These are phyloP conservation scores for Pseudevernia furfuracea DNA, from an alignment of 495 filamentous ascomycete genomes.

Conservation along the genomic window DNA sequence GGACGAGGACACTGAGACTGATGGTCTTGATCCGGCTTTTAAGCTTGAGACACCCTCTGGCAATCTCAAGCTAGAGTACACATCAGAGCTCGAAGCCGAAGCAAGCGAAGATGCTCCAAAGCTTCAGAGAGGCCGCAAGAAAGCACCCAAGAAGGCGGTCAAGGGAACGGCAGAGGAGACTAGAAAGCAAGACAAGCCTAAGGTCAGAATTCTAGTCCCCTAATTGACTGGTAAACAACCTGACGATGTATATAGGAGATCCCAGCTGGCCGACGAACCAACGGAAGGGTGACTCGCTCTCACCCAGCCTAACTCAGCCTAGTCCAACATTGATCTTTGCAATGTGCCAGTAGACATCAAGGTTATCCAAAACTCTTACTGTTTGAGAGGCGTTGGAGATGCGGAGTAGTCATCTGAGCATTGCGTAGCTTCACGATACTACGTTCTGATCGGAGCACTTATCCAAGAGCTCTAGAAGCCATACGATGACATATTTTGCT, in stretches of 20 bases:
- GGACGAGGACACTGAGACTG: slow-evolving; percentile 9
- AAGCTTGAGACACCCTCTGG: background rate
- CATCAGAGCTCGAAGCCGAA: background rate
- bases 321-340: background rate
- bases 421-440: background rate
- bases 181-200: background rate
- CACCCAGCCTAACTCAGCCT: background rate
- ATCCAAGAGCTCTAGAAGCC: background rate
- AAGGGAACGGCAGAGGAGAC: background rate
- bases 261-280: background rate
- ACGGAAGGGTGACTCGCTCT: slow-evolving; percentile 2
- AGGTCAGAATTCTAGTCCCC: slow-evolving; percentile 2
- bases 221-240: background rate
- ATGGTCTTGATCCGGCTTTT: background rate
- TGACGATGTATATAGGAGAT: background rate
- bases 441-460: background rate
- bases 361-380: background rate
- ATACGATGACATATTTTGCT: background rate
- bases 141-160: slow-evolving; percentile 11
- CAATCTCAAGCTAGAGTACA: background rate
- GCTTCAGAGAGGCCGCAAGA: slow-evolving; percentile 24
- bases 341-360: background rate
- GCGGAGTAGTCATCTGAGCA: background rate
- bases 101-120: slow-evolving; percentile 7
- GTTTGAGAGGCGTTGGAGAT: background rate